Base-by-base conservation (phyloP, 345 rosid species). In the Eucalyptus cladocalyx region DNA sequence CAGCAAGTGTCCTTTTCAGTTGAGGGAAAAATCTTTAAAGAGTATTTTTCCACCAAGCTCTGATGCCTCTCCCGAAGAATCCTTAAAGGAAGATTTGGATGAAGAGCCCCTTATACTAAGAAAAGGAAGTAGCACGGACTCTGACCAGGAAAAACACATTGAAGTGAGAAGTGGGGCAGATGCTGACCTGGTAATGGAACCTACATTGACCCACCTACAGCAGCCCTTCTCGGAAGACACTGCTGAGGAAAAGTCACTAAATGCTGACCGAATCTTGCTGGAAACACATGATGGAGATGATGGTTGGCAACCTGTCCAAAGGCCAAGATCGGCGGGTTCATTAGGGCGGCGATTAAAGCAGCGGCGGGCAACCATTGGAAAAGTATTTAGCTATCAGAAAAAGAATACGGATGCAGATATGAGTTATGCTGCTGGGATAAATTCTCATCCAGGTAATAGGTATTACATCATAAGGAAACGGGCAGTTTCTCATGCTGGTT, bases 271-370 rank as follows among this genome's bases (percentile, higher is more conserved):
- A 88, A 89, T 69, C 87, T 90, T 89, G 49, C 80, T 92, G 62
- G 97, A 95, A 92, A 91, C 93, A 87, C 94, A 92, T 87, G 98
- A 95, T 92, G 97, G 95, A 80, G 98, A 95, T 90, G 99, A 95
- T 91, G 99, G 99, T 69, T 98, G 99, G 99, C 99, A 98, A 91
- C 93, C 99, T 12, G 99, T 95, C 91, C 99, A 97, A 89, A 95
- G 99, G 94, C 96, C 94, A 32, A 95, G 98, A 92, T 95, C 98
- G 87, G 94, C 96, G 92, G 95, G 94, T 87, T 95, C 96, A 67
- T 90, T 93, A 87, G 95, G 96, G 83, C 95, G 96, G 90, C 92
- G 98, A 90, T 76, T 95, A 89, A 98, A 94, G 95, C 99, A 98
- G 92, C 94, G 97, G 88, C 94, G 98, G 81, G 96, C 98, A 90